Evolutionary conservation across 139 green algal species (phyloP).

Genomic region (Penium margaritaceum): DNA sequence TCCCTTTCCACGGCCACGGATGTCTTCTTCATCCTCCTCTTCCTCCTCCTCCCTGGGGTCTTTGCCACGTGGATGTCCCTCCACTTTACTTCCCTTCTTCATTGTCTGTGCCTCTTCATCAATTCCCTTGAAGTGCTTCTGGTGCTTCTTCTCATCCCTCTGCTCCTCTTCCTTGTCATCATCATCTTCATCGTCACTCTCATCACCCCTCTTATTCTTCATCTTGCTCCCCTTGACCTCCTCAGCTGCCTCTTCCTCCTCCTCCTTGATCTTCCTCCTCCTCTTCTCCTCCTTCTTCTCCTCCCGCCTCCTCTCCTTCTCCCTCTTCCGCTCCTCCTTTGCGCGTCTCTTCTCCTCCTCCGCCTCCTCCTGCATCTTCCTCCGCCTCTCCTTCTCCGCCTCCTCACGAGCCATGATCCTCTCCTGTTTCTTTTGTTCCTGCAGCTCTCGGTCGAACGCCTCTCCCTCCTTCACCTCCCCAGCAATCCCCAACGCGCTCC

Average conservation of each 20-base stretch:
- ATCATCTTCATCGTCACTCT: too few relatives aligned
- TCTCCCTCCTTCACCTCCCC: slow-evolving; percentile 72
- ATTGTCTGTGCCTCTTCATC: slow-evolving; percentile 12
- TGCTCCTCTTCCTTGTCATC: too few relatives aligned
- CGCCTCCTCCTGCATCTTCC: slow-evolving; percentile 13
- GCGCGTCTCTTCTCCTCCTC: slow-evolving; percentile 36
- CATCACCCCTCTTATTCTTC: slow-evolving; percentile 10
- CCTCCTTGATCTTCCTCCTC: slow-evolving; percentile 12
- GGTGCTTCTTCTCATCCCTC: slow-evolving; percentile 13
- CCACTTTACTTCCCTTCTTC: slow-evolving; percentile 13
- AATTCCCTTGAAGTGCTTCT: slow-evolving; percentile 5
- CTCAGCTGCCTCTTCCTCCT: slow-evolving; percentile 3
- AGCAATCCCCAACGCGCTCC: slow-evolving; percentile 58
- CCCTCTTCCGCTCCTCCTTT: slow-evolving; percentile 42
- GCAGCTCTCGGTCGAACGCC: slow-evolving; percentile 78
- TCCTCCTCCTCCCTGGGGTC: slow-evolving; percentile 31
- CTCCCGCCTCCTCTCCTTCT: slow-evolving; percentile 42
- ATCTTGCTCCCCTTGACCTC: slow-evolving; percentile 15
- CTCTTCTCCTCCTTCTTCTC: slow-evolving; percentile 9
- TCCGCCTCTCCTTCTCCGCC: slow-evolving; percentile 22
- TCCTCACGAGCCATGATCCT: slow-evolving; percentile 42
- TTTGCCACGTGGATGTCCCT: slow-evolving; percentile 10
- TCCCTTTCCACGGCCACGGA: too few relatives aligned
- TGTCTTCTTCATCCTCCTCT: too few relatives aligned
- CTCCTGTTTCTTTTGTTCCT: slow-evolving; percentile 54